These are phyloP conservation scores for Fusarium newnesense DNA, from an alignment of 2,329 filamentous ascomycete genomes.

Conservation along the genomic window DNA sequence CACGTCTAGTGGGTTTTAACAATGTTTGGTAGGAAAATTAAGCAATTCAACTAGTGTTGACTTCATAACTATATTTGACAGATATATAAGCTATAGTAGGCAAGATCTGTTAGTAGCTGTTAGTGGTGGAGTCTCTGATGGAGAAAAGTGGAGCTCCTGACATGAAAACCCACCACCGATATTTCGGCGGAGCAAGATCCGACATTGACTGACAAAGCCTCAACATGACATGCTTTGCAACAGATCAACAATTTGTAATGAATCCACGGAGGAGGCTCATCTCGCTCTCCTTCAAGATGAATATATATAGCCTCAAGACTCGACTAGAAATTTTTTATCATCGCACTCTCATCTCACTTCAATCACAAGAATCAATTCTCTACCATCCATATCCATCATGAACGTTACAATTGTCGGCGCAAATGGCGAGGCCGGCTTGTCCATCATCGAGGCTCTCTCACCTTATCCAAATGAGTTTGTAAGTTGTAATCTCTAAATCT, in stretches of 20 bases:
- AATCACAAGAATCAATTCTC: background rate
- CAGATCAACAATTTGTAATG: constrained; percentile 9
- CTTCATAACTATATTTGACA: background rate
- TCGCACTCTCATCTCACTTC: background rate
- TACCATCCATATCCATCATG: constrained; percentile 11
- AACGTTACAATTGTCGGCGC: constrained; percentile 36
- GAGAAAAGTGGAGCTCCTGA: background rate
- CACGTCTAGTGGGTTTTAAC: background rate
- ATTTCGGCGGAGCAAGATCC: constrained; percentile 14
- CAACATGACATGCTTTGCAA: constrained; percentile 1
- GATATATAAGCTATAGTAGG: accelerated
- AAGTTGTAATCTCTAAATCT: background rate
- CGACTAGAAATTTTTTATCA: background rate
- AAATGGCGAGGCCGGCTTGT: constrained; percentile 27
- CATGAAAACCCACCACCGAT: background rate
- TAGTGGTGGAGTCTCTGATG: no score
- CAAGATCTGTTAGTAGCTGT: background rate
- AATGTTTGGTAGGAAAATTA: background rate
- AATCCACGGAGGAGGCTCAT: background rate
- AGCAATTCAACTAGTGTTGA: background rate
- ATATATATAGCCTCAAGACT: background rate
- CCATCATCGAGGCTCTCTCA: constrained; percentile 22
- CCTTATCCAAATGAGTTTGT: constrained; percentile 23
- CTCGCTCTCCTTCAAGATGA: no score
- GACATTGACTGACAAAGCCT: constrained; percentile 18